These are phyloP conservation scores for Suillus subluteus DNA, from an alignment of 768 basidiomycete genomes.

Conservation along the genomic window DNA sequence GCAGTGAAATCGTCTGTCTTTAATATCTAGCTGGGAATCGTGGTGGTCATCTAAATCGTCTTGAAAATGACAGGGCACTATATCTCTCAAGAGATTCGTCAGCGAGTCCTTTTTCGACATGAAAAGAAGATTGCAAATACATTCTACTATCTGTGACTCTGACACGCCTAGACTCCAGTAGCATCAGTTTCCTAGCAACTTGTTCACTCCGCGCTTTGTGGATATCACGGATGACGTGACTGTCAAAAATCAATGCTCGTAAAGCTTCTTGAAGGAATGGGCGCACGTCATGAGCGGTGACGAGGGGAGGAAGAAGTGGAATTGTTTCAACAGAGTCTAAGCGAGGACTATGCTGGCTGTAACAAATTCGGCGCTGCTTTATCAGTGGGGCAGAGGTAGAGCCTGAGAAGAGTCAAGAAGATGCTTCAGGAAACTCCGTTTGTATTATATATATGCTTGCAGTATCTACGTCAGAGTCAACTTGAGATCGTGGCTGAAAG, in stretches of 20 bases:
- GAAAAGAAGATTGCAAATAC: slow-evolving; percentile 53
- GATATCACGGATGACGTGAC: slow-evolving; percentile 68
- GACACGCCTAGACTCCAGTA: slow-evolving; percentile 78
- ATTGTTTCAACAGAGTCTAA: slow-evolving; percentile 84
- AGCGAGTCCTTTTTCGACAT: too few species aligned
- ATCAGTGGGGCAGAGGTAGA: slow-evolving; percentile 80
- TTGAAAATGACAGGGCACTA: too few species aligned
- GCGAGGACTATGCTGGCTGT: slow-evolving; percentile 81
- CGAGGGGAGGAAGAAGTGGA: slow-evolving; percentile 86
- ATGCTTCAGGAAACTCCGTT: slow-evolving; percentile 59
- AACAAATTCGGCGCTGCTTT: slow-evolving; percentile 60
- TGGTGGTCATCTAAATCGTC: too few species aligned
- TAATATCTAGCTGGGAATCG: too few species aligned
- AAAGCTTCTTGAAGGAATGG: slow-evolving; percentile 76
- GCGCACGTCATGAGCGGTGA: slow-evolving; percentile 79
- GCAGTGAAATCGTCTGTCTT: too few species aligned
- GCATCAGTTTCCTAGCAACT: slow-evolving; percentile 71
- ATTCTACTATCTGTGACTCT: slow-evolving; percentile 92
- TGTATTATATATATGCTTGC: slow-evolving; percentile 76
- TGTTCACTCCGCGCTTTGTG: slow-evolving; percentile 77
- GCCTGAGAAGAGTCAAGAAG: slow-evolving; percentile 83
- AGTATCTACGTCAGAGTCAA: slow-evolving; percentile 63
- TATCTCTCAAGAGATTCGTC: too few species aligned
- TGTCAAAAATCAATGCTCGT: slow-evolving; percentile 69
- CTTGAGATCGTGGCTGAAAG: neutral